Evolutionary conservation across 2,329 filamentous ascomycete genomes (phyloP).

Genomic region (Neurospora crassa): DNA sequence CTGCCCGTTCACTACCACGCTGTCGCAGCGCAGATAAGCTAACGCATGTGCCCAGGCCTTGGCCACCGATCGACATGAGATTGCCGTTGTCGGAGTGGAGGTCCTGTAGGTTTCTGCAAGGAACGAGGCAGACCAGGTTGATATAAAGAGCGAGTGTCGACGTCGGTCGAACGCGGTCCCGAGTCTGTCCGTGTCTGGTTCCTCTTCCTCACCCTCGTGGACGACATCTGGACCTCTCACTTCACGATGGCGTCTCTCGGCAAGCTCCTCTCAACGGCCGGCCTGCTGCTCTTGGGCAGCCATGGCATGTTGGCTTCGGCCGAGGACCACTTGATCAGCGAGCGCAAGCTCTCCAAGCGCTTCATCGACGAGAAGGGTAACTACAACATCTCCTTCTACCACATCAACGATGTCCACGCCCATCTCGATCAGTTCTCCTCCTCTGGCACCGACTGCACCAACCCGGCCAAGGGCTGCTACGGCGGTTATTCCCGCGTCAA

Average conservation of each 20-base stretch:
- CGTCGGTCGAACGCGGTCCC: neutral
- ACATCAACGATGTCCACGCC: conserved; percentile 60
- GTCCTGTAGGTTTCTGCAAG: neutral
- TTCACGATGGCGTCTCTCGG: conserved; percentile 1
- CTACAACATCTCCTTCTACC: conserved; percentile 55
- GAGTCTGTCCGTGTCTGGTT: neutral
- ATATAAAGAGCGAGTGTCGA: neutral
- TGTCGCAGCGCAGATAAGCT: neutral
- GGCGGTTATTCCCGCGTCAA: conserved; percentile 58
- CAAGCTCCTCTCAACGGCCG: conserved; percentile 3
- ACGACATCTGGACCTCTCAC: too few species aligned
- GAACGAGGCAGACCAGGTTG: neutral
- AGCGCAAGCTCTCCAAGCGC: conserved; percentile 35
- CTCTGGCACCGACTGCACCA: conserved; percentile 52
- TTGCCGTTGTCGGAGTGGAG: neutral
- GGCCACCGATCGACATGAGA: neutral
- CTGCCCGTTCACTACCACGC: neutral
- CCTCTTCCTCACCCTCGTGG: neutral
- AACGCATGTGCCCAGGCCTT: neutral
- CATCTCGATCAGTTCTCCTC: conserved; percentile 55
- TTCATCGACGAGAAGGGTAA: conserved; percentile 38
- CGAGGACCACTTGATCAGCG: conserved; percentile 41
- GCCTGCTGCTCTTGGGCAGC: conserved; percentile 3
- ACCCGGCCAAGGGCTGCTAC: conserved; percentile 47
- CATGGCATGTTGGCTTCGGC: neutral